Conservation (phyloP, 2,329 filamentous ascomycete species). For the Sporothrix variecibatus region DNA sequence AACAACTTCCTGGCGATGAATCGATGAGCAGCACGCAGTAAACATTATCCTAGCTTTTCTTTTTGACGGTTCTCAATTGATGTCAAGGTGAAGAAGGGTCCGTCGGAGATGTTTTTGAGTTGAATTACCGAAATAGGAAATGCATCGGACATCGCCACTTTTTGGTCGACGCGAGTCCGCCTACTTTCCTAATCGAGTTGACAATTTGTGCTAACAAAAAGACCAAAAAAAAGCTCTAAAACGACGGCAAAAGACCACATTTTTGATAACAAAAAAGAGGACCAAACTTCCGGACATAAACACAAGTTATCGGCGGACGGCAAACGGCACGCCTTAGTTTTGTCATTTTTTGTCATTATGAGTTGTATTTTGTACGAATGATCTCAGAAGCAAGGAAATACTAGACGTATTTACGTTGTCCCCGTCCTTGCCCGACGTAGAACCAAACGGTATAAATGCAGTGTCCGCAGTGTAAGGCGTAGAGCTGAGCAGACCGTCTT, state of each 20-base stretch:
- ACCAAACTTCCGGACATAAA: background rate
- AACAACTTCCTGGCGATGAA: background rate
- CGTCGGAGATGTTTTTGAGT: background rate
- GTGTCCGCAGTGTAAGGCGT: too few relatives aligned
- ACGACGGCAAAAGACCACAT: background rate
- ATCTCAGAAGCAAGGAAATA: too few relatives aligned
- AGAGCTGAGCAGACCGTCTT: too few relatives aligned
- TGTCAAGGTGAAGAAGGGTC: background rate
- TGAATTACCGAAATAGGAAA: background rate
- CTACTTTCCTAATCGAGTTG: background rate
- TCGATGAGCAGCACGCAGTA: background rate
- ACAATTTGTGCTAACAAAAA: background rate
- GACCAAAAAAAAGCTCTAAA: background rate
- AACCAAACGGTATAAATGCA: too few relatives aligned
- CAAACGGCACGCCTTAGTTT: background rate
- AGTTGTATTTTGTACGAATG: too few relatives aligned
- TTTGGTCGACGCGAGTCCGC: background rate
- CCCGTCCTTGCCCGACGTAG: too few relatives aligned
- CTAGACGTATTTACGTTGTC: too few relatives aligned
- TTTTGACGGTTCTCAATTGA: background rate
- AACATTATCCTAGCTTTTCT: background rate
- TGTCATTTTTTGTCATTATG: background rate
- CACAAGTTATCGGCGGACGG: background rate
- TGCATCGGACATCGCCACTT: background rate
- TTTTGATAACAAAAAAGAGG: background rate